Percentiles rank a stretch among this genome's conserved stretches.
Evolutionary conservation across 1,284 basidiomycete species (phyloP).

Genomic region (Sphagnurus paluster): DNA sequence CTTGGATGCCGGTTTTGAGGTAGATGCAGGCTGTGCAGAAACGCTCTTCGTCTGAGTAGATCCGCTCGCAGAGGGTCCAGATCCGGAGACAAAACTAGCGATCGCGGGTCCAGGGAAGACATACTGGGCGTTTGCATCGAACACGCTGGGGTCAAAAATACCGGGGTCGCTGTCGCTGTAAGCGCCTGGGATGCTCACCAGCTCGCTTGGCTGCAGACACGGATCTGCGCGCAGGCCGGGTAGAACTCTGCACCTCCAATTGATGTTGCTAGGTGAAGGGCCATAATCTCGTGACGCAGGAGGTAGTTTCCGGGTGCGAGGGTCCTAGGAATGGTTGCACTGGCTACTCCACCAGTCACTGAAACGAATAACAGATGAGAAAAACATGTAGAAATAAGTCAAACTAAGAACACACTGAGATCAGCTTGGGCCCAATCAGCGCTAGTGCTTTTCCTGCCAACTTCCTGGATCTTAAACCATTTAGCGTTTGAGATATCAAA

Average conservation of each 20-base stretch:
- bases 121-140: slow-evolving; percentile 38
- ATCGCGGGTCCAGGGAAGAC: slow-evolving; percentile 53
- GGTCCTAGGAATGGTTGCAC: slow-evolving; percentile 52
- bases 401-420: slow-evolving; percentile 32
- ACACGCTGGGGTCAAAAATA: slow-evolving; percentile 51
- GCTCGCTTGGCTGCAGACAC: slow-evolving; percentile 49
- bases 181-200: slow-evolving; percentile 63
- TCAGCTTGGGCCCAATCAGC: slow-evolving; percentile 36
- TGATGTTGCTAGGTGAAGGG: slow-evolving; percentile 56
- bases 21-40: too few species aligned
- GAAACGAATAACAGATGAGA: slow-evolving; percentile 6
- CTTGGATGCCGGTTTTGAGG: too few species aligned
- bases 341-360: slow-evolving; percentile 36
- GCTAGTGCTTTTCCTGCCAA: slow-evolving; percentile 30
- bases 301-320: slow-evolving; percentile 67
- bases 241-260: slow-evolving; percentile 70
- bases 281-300: slow-evolving; percentile 72
- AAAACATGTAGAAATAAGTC: not conserved
- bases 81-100: slow-evolving; percentile 40
- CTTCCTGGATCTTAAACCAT: slow-evolving; percentile 67
- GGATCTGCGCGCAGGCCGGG: slow-evolving; percentile 65
- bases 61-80: slow-evolving; percentile 10
- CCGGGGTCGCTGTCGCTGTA: slow-evolving; percentile 64
- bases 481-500: slow-evolving; percentile 57
- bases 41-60: too few species aligned